Base-by-base conservation (phyloP, 2,329 filamentous ascomycete species). In the Penicillium capsulatum region DNA sequence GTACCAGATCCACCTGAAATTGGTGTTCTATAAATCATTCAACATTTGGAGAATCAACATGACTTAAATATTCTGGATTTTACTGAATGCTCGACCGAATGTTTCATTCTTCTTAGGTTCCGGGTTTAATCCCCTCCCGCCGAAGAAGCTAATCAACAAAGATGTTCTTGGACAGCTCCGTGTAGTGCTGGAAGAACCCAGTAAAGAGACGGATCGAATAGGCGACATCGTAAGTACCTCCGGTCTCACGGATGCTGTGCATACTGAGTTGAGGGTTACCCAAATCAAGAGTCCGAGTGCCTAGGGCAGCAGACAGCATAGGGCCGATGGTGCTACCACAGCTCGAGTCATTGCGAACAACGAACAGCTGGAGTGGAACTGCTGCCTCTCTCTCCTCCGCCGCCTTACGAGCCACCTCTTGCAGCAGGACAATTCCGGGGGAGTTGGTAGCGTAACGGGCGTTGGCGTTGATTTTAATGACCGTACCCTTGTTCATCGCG, bases 391-490 rank as follows among this genome's bases (percentile, higher is more conserved):
- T 79, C 32, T 70, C 63, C 9, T 69, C 64, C 3, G 70, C 69
- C 7, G 71, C 68, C 56, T 80, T 81, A 20, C 75, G 72, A 2
- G 92, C 92, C 29, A 84, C 82, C 70, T 97, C 90, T 66, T 96
- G 86, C 8, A 98, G 66, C 22, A 98, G 74, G 6, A 94, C 91
- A 53, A 97, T 94, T 24, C 92, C 92, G 1, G 92, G 92, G 0
- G 88, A 87, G 72, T 96, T 97, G 38, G 92, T 98, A 19, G 91
- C 89, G 68, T 98, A 98, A 47, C 90, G 84, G 54, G 92, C 88
- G 66, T 97, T 98, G 48, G 92, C 92, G 63, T 98, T 98, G 73
- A 98, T 78, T 72, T 98, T 98, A 73, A 98, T 89, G 31, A 97
- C 91, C 3, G 87, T 87, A 36, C 92, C 92, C 65, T 88, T 86